phyloP scores from a whole-genome alignment of 768 basidiomycete species.

The Leccinum imitatum region DNA sequence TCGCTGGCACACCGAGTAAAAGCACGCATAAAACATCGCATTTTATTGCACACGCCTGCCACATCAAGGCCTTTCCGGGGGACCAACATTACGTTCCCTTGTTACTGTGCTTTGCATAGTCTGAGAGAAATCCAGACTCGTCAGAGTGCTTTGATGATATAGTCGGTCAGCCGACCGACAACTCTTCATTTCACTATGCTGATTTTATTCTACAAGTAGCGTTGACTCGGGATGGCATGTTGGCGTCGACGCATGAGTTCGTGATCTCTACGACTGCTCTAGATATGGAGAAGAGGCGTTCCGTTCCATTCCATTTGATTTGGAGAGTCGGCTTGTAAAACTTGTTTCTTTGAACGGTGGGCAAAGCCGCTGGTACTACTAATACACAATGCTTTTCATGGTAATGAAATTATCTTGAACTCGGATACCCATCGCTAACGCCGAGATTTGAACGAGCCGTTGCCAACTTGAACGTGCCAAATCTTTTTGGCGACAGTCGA shows the following conservation, averaged over 20 bases:
- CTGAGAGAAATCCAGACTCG: slow-evolving; percentile 39
- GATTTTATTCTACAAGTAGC: slow-evolving; percentile 39
- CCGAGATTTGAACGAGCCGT: no score
- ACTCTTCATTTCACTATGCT: not conserved
- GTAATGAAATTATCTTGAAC: no score
- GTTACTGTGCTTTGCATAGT: slow-evolving; percentile 62
- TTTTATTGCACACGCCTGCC: slow-evolving; percentile 68
- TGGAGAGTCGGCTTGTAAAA: slow-evolving; percentile 55
- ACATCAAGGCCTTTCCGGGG: slow-evolving; percentile 55
- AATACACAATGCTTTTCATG: no score
- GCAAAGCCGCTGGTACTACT: no score
- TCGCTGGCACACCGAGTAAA: not conserved
- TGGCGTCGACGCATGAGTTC: no score
- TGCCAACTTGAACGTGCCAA: no score
- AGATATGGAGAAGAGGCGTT: slow-evolving; percentile 46
- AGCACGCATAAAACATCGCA: slow-evolving; percentile 57
- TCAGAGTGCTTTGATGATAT: slow-evolving; percentile 55
- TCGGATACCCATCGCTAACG: no score
- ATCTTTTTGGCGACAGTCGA: no score
- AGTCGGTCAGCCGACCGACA: slow-evolving; percentile 38
- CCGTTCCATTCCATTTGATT: slow-evolving; percentile 43
- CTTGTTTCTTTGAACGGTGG: slow-evolving; percentile 42
- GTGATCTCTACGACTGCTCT: slow-evolving; percentile 22
- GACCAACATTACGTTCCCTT: slow-evolving; percentile 70
- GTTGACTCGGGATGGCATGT: slow-evolving; percentile 18